Evolutionary conservation across 345 rosid species (phyloP), one percentile per base, ranked within the genome.

Genomic region (Eucalyptus marginata): DNA sequence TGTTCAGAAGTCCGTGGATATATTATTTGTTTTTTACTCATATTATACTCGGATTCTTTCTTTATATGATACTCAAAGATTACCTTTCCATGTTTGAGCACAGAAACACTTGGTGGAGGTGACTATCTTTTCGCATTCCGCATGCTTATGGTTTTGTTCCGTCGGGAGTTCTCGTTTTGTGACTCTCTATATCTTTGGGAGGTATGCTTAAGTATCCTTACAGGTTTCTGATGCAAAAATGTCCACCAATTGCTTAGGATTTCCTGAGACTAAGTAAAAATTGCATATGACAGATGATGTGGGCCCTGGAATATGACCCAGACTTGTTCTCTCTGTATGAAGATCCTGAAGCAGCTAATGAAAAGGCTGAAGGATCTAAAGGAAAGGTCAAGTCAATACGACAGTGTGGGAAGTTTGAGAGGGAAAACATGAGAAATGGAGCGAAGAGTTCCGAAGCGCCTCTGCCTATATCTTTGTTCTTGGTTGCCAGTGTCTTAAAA

Each of bases 101-200:
- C 95, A 97, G 99, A 97, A 91, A 94, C 96, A 17, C 93, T 97
- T 3, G 99, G 99, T 86, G 99, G 98, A 91, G 99, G 99, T 85
- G 98, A 97, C 94, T 98, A 98, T 91, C 93, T 97, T 86, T 98
- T 98, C 88, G 99, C 99, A 43, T 92, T 98, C 90, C 93, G 99
- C 86, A 98, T 98, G 99, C 96, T 98, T 47, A 96, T 98, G 99
- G 99, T 98, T 86, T 91, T 95, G 80, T 98, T 98, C 91, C 96
- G 99, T 46, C 94, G 99, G 88, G 99, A 98, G 90, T 97, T 98
- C 93, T 98, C 99, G 0, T 97, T 97, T 89, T 93, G 99, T 7
- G 99, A 98, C 91, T 97, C 99, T 2, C 95, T 98, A 86, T 97
- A 96, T 92, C 97, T 98, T 9, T 98, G 99, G 99, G 99, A 98